Evolutionary conservation across 192 early-diverging fungal genomes (phyloP).

Genomic region (Physocladia obscura): DNA sequence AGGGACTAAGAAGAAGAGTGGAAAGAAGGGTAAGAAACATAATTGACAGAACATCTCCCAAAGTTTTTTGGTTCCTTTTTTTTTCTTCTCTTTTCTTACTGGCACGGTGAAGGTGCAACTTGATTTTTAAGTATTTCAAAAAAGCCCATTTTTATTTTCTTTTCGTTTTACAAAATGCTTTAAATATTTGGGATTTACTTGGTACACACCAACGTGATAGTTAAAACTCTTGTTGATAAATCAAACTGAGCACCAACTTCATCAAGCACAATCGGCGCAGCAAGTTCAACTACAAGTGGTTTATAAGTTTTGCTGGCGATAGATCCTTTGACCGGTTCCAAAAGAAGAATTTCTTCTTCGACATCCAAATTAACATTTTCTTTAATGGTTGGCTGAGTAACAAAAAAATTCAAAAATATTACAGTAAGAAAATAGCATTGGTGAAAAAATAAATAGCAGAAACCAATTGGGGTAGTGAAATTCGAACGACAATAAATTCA

Average conservation of each 20-base stretch:
- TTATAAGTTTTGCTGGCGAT: constrained; percentile 3
- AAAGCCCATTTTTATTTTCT: no score
- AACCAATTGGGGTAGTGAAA: constrained; percentile 19
- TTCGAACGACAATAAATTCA: constrained; percentile 22
- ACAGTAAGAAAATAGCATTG: no score
- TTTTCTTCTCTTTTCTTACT: no score
- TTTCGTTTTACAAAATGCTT: no score
- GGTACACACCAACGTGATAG: constrained; percentile 18
- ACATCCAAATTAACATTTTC: not conserved
- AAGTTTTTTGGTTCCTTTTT: no score
- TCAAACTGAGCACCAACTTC: constrained; percentile 30
- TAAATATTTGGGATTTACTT: no score
- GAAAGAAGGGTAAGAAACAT: constrained; percentile 27
- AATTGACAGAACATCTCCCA: no score
- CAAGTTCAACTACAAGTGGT: not conserved
- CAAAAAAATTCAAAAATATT: no score
- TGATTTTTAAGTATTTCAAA: no score
- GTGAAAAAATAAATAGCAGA: no score
- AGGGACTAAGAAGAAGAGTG: not conserved
- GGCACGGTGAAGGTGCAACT: no score
- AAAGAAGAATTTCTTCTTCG: not conserved
- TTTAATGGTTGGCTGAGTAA: constrained; percentile 9
- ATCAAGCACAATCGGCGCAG: not conserved
- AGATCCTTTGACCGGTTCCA: not conserved
- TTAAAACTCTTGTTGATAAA: constrained; percentile 15